Evolutionary conservation across 2,329 filamentous ascomycete species (phyloP).

Genomic region (Bipolaris oryzae): DNA sequence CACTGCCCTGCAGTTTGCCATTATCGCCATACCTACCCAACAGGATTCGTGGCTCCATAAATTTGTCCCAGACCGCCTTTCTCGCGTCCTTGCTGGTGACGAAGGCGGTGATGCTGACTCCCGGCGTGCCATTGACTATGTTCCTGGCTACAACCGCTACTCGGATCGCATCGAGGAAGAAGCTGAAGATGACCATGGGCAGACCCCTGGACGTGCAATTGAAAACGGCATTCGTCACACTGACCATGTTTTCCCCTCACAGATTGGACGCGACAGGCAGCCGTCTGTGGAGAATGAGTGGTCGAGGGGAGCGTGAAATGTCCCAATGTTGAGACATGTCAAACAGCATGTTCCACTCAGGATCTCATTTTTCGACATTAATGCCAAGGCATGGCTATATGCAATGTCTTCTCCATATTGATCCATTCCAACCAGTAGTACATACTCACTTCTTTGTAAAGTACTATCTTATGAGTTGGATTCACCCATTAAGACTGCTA

Average conservation of each 20-base stretch:
- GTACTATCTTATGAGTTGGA: no score
- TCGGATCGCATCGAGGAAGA: constrained; percentile 42
- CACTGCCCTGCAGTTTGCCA: constrained; percentile 28
- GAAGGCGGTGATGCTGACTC: constrained; percentile 28
- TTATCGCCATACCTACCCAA: constrained; percentile 40
- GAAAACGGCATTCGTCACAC: constrained; percentile 27
- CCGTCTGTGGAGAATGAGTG: constrained; percentile 37
- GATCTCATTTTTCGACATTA: no score
- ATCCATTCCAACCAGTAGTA: no score
- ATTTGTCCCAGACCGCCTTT: constrained; percentile 40
- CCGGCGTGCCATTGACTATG: constrained; percentile 37
- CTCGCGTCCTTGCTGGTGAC: constrained; percentile 40
- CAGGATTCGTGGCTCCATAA: constrained; percentile 42
- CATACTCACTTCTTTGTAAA: no score
- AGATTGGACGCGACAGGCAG: constrained; percentile 24
- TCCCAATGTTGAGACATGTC: neutral
- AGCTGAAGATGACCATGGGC: constrained; percentile 23
- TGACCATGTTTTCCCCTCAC: constrained; percentile 25
- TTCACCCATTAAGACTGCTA: no score
- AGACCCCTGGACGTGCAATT: constrained; percentile 23
- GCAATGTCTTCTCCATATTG: no score
- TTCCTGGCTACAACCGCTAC: constrained; percentile 38
- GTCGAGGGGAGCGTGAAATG: constrained; percentile 15
- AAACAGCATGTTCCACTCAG: no score
- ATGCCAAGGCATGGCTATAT: no score